Evolutionary conservation across 345 rosid species (phyloP), one percentile per base, ranked within the genome.

Genomic region (Zanthoxylum bungeanum): DNA sequence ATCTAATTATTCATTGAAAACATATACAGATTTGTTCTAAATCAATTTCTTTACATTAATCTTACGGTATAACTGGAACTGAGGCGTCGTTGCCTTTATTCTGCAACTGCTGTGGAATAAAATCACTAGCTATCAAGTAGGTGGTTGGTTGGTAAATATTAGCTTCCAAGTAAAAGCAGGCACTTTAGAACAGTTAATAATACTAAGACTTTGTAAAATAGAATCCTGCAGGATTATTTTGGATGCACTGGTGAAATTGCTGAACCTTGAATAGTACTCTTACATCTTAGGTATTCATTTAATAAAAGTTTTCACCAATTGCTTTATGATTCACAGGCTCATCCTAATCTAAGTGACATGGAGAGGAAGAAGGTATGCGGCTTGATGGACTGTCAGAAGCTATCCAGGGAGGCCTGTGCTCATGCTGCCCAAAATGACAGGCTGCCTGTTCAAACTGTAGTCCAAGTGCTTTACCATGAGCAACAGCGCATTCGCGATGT

Each of bases 321-420:
- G 33, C 11, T 37, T 61, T 14, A 22, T 47, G 21, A 46, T 76
- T 24, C 56, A 63, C 62, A 94, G 98, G 98, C 98, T 60, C 98
- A 94, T 84, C 97, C 95, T 12, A 76, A 70, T 56, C 77, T 86
- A 67, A 90, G 83, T 77, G 98, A 94, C 77, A 77, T 89, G 81
- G 98, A 94, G 78, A 92, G 87, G 81, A 94, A 94, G 87, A 92
- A 92, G 86, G 92, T 88, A 1, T 92, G 98, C 86, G 88, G 97
- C 71, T 50, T 89, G 71, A 92, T 94, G 98, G 97, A 94, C 75
- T 94, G 98, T 50, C 98, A 94, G 81, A 94, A 92, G 62, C 96
- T 92, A 47, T 90, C 98, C 0, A 52, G 98, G 51, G 97, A 90
- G 77, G 98, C 97, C 2, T 92, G 98, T 64, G 98, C 98, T 17